These are phyloP conservation scores for Pyrenophora graminea DNA, from an alignment of 2,329 filamentous ascomycete genomes.

Conservation along the genomic window DNA sequence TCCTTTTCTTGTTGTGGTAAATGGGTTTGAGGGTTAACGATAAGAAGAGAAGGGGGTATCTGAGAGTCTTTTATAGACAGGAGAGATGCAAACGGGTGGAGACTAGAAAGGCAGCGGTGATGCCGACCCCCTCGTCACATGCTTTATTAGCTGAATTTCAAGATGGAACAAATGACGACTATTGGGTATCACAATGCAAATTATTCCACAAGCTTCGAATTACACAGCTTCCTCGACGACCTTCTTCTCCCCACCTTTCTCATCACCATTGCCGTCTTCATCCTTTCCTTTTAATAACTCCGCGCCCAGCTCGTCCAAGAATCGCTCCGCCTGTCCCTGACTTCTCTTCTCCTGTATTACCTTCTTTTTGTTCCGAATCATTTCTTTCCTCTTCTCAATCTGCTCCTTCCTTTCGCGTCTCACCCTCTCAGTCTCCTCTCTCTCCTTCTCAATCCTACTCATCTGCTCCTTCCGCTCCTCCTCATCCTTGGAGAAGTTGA, in stretches of 20 bases:
- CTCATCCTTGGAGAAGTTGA: slow-evolving; percentile 80
- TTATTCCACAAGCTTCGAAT: background rate
- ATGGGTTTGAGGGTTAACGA: too few relatives aligned
- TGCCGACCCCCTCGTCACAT: too few relatives aligned
- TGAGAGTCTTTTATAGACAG: too few relatives aligned
- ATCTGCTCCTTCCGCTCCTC: slow-evolving; percentile 72
- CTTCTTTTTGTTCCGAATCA: slow-evolving; percentile 63
- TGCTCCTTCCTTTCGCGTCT: slow-evolving; percentile 54
- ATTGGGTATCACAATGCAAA: slow-evolving; percentile 13
- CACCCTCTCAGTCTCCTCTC: slow-evolving; percentile 69
- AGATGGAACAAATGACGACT: background rate
- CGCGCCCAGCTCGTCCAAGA: slow-evolving; percentile 61
- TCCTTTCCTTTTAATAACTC: slow-evolving; percentile 28
- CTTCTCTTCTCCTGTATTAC: slow-evolving; percentile 64
- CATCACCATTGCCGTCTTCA: background rate
- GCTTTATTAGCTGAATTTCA: background rate
- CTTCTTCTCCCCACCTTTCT: background rate
- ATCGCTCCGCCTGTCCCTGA: slow-evolving; percentile 72
- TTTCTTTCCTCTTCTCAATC: slow-evolving; percentile 64
- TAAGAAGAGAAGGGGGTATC: too few relatives aligned
- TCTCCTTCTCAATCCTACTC: slow-evolving; percentile 69
- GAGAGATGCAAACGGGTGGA: too few relatives aligned
- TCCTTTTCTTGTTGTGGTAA: too few relatives aligned
- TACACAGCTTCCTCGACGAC: background rate
- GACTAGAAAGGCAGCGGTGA: too few relatives aligned